Base-by-base conservation (phyloP, 768 basidiomycete species). In the Hypholoma fasciculare region DNA sequence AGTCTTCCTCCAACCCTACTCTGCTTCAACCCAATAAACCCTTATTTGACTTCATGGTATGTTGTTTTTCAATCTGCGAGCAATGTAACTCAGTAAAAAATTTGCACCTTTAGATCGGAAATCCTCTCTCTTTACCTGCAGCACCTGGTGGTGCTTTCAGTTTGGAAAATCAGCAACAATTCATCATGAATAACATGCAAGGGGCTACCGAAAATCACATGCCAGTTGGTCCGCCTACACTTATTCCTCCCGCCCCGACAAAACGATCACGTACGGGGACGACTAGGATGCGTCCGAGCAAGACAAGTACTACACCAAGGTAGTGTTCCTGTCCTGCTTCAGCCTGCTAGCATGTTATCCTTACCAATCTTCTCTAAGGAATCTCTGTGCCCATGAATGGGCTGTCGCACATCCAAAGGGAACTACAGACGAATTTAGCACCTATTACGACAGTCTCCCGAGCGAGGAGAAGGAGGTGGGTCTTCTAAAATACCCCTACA, bases 361-460 rank as follows among this genome's bases (percentile, higher is more conserved):
- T 23, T 23, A 23, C 23, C 4, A 23, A 23, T 23, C 23, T 23
- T 23, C 23, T 23, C 4, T 4, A 2, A 49, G 56, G 39, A 57
- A 50, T 26, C 56, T 57, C 56, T 57, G 54, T 38, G 36, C 46
- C 36, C 26, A 48, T 9, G 13, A 52, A 39, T 52, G 50, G 50
- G 37, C 36, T 23, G n/a, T 34, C 46, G 48, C 23, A 20, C 47
- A 58, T 53, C 57, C 51, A 38, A 58, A 58, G 44, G 51, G 57
- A 58, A 58, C 51, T 53, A 39, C 57, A 36, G 57, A 58, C 14
- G 51, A 58, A 52, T 58, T 58, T 36, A 47, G 57, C 34, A 58
- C 44, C 34, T 58, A 52, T 58, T 58, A 58, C 52, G 51, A 58
- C 26, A 26, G 30, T 48, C 57, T 58, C 30, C 52, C 52, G 6